phyloP scores from a whole-genome alignment of 202 grass and related monocot species.

The Carex sylvatica region DNA sequence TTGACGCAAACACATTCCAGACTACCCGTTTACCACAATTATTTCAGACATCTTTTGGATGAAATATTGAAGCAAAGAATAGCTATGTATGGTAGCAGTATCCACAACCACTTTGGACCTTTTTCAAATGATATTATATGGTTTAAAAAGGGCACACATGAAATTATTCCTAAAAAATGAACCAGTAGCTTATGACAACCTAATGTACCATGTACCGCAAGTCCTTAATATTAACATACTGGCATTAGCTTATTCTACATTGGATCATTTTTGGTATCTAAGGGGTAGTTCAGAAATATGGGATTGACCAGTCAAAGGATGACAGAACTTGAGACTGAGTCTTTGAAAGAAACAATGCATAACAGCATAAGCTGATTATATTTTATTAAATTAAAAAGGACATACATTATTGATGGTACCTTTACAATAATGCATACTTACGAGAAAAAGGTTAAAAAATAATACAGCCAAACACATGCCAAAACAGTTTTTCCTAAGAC shows the following conservation, averaged over 20 bases:
- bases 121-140: background rate
- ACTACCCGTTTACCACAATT: background rate
- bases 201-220: background rate
- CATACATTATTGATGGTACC: background rate
- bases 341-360: background rate
- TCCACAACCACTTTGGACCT: background rate
- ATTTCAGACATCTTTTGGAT: background rate
- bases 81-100: background rate
- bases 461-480: background rate
- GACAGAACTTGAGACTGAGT: background rate
- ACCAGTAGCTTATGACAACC: background rate
- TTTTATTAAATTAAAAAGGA: background rate
- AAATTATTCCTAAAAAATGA: background rate
- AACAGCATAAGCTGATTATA: background rate
- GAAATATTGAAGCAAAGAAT: background rate
- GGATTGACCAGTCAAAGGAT: background rate
- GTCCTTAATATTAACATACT: background rate
- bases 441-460: background rate
- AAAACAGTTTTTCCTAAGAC: background rate
- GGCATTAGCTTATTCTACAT: background rate
- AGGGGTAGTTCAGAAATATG: background rate
- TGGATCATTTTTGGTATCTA: background rate
- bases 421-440: background rate
- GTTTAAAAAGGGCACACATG: background rate
- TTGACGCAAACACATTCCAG: too few relatives aligned